Evolutionary conservation across 139 green algal species (phyloP), one percentile per base, ranked within the genome.

Genomic region (Mesotaenium endlicherianum): DNA sequence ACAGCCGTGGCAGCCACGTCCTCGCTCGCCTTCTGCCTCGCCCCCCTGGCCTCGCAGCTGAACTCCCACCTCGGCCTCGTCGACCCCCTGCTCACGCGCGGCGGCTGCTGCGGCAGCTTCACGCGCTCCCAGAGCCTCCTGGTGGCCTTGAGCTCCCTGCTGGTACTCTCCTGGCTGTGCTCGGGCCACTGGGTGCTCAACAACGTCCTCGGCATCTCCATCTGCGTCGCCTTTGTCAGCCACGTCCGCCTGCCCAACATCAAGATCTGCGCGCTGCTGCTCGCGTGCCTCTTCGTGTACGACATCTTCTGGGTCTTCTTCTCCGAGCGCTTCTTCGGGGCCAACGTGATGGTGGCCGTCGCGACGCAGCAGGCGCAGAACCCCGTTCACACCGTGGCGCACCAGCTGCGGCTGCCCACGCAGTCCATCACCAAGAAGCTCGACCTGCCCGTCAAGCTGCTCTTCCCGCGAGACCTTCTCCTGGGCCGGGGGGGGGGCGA

Each of bases 241-340:
- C 83, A 88, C 69, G 74, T 88, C 38, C 77, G 83, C 5, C 67
- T 88, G 8, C 83, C 83, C 41, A 88, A 88, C 53, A 45, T 86
- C 26, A 82, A 83, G 45, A 77, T 77, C 16, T 88, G 75, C 50
- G 31, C 77, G 34, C 50, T 88, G 30, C 69, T 91, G 3, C 88
- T 91, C 14, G 36, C 20, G 30, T 97, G 95, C 0, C 89, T 98
- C 55, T 91, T 98, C 67, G 26, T 88, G 34, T 98, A 98, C 78
- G 95, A 98, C 82, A 93, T 97, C 11, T 94, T 95, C 55, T 97
- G 94, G 93, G 94, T 97, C n/a, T 97, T 96, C 87, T 92, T 86
- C 55, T 92, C 86, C 26, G 75, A 77, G 70, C 39, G 47, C 1
- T 71, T 91, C 36, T 88, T 95, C 3, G 93, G 92, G 20, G 88